Percentiles rank a stretch among this genome's conserved stretches.
Conservation (phyloP, 2,329 filamentous ascomycete species). For the Calycina marina region DNA sequence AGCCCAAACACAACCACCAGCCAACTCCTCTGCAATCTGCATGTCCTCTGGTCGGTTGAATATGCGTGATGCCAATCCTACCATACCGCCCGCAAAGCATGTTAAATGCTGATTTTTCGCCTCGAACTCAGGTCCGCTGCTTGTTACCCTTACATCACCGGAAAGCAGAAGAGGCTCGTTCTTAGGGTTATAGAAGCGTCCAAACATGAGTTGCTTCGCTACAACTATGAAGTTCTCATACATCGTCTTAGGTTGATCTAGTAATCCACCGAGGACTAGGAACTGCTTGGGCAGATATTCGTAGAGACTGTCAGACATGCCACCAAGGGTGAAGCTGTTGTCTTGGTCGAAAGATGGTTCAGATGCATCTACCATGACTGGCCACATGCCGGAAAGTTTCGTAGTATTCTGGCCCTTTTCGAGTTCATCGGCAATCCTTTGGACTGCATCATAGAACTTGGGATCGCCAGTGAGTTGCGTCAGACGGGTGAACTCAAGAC, state of each 20-base stretch:
- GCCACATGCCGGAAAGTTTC: slow-evolving; percentile 47
- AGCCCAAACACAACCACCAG: slow-evolving; percentile 47
- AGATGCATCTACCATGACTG: slow-evolving; percentile 33
- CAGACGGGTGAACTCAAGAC: slow-evolving; percentile 48
- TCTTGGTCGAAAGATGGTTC: slow-evolving; percentile 41
- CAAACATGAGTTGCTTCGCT: slow-evolving; percentile 31
- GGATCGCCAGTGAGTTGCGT: slow-evolving; percentile 46
- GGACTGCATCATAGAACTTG: slow-evolving; percentile 47
- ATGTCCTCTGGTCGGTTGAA: slow-evolving; percentile 39
- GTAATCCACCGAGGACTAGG: slow-evolving; percentile 47
- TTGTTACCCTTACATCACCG: slow-evolving; percentile 27
- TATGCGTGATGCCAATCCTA: slow-evolving; percentile 50
- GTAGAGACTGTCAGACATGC: slow-evolving; percentile 42
- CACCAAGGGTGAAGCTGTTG: slow-evolving; percentile 40
- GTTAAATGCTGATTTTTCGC: slow-evolving; percentile 45
- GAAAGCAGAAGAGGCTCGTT: slow-evolving; percentile 30
- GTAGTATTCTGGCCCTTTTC: slow-evolving; percentile 38
- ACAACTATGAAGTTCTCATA: slow-evolving; percentile 31
- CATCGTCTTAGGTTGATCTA: slow-evolving; percentile 33
- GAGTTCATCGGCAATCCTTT: slow-evolving; percentile 40
- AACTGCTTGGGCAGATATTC: slow-evolving; percentile 55
- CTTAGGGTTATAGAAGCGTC: slow-evolving; percentile 27
- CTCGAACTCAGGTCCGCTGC: slow-evolving; percentile 25
- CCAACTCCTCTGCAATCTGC: slow-evolving; percentile 39
- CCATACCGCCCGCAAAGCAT: slow-evolving; percentile 60